Base-by-base conservation (phyloP, 495 filamentous ascomycete genomes). In the Podospora conica region DNA sequence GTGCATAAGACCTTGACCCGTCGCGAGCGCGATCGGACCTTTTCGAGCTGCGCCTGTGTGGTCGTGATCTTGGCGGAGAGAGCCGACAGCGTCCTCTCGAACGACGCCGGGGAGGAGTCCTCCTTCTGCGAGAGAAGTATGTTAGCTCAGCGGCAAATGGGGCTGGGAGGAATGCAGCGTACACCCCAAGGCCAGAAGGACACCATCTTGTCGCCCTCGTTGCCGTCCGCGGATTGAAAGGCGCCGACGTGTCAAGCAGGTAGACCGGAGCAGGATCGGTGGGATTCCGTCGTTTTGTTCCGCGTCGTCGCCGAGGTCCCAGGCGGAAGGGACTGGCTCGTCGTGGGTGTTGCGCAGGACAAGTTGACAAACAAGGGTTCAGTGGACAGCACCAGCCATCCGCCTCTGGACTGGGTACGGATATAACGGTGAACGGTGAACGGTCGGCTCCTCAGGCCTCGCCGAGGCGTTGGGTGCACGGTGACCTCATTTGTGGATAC, bases 1-100 rank as follows among this genome's bases (percentile, higher is more conserved):
- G 91, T 95, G 86, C 88, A 93, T 48, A 97, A 83, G 31, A 90
- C 90, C 72, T 91, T 96, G 71, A 91, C 85, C 59, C 93, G 88
- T 48, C 95, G 86, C 15, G 88, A 82, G 40, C 83, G 84, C 72
- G 88, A 83, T 21, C 91, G 89, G 55, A 89, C 80, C 53, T 79
- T 76, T 64, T 96, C 90, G 58, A 97, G 87, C 58, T 84, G 88
- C 31, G 87, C 74, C 67, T 87, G 89, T 29, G 87, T 84, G 57
- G 86, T 81, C 18, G 88, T 81, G 73, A 98, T 96, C 80, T 94
- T 96, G 27, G 80, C 80, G 15, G 93, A 87, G 54, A 98, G 85
- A 11, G 86, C 84, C 18, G 90, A 89, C 54, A 98, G 88, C 0
- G 89, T 85, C 79, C 92, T 96, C 77, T 98, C 95, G 71, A 98